Evolutionary conservation across 2,329 filamentous ascomycete species (phyloP), one percentile per base, ranked within the genome.

Genomic region (Alternaria panax): DNA sequence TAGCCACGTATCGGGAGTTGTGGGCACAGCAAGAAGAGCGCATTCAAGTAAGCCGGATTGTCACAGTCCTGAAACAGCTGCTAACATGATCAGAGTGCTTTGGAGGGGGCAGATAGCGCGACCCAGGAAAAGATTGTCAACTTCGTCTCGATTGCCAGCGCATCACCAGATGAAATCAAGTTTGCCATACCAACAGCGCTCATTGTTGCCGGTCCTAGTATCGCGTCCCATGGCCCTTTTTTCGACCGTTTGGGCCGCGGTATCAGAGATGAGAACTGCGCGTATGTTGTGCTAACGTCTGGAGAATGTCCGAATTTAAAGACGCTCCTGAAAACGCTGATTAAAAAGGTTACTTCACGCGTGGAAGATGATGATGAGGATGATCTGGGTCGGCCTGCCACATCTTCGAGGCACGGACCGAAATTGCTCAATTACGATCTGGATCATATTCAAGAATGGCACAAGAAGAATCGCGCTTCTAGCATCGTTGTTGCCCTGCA

Each of bases 391-490:
- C 64, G 58, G 9, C 40, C 57, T 4, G 46, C 43, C 27, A 59
- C 51, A 22, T 69, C 69, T 25, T 64, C 64, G 38, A 63, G 68
- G n/a, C 75, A 89, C 83, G 87, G 86, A 1, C 85, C 85, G 32
- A 88, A 86, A 74, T 86, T 91, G 59, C 83, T 94, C 2, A 90
- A 92, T 68, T 95, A 94, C 73, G 92, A 95, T 70, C 83, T 95
- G 16, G 89, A 91, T 68, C 87, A 90, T 24, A 78, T 95, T 28
- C 80, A 88, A 61, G 83, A 86, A 25, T 88, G 86, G 75, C 81
- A 88, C 14, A 83, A 82, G 59, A 79, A 82, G 8, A 83, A 85
- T 36, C 75, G 78, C 24, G 84, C 84, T 28, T 78, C 84, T 40
- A 87, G 87, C 66, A 85, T 94, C 9, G 84, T 92, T 51, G 81